Evolutionary conservation across 495 filamentous ascomycete species (phyloP), one percentile per base, ranked within the genome.

Genomic region (Hypoxylon lienhwacheense): DNA sequence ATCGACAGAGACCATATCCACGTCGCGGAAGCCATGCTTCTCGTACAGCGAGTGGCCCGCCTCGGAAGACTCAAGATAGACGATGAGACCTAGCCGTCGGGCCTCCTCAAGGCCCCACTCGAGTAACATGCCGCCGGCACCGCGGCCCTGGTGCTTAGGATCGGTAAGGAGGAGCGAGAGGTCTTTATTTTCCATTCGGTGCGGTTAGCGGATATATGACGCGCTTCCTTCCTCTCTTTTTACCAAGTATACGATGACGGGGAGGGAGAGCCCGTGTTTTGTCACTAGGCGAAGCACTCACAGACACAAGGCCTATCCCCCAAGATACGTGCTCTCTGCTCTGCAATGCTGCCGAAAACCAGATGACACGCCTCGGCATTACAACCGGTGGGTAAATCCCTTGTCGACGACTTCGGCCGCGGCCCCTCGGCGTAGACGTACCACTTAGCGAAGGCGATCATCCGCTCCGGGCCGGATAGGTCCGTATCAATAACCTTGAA

Each of bases 391-490:
- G 59, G 55, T 19, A 68, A 70, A 12, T 37, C 58, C 4, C 56
- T 48, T 2, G 55, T 36, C 5, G 55, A 29, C 19, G 49, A 25
- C 0, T 42, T 46, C 8, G 24, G n/a, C n/a, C n/a, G 15, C 15
- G 63, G 25, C 11, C 47, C 50, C 26, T 61, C 59, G 28, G 58
- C 29, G 28, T 65, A 64, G 29, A 68, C 20, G 21, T 69, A 57
- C 69, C 69, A 73, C 43, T 71, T 67, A 2, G 65, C 63, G 46
- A 66, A 73, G 11, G 69, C 65, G 40, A 74, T 54, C 47, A 63
- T 61, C 49, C 64, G 47, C 31, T 46, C 57, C 10, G 41, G 50
- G 7, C 57, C 60, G 19, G 59, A 49, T n/a, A 70, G 24, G 24
- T 65, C 63, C 12, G 63, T 57, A 26, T 67, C 65, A 28, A 68